Conservation (phyloP, 331 rosid genomes). For the Cydonia oblonga region DNA sequence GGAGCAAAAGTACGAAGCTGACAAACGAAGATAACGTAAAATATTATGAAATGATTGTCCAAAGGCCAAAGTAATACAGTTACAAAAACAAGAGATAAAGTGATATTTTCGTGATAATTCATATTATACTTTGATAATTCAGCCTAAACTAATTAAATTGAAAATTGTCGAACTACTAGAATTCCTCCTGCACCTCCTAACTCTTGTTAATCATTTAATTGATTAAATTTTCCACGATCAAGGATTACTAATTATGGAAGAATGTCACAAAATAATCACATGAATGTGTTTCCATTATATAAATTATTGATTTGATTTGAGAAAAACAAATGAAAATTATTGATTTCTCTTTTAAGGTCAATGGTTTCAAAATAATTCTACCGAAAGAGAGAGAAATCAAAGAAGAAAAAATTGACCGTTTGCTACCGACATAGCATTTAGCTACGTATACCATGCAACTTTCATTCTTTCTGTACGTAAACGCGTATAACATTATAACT, state of each 20-base stretch:
- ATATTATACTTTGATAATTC: too few relatives aligned
- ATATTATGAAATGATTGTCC: too few relatives aligned
- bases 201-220: neutral
- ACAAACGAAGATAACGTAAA: too few relatives aligned
- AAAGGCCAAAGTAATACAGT: too few relatives aligned
- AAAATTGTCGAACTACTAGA: neutral
- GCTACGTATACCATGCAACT: neutral
- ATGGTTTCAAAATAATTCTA: neutral
- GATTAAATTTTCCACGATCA: neutral
- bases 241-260: neutral
- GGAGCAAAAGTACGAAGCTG: too few relatives aligned
- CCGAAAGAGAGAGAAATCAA: neutral
- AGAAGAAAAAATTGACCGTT: neutral
- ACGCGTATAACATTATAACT: neutral
- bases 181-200: neutral
- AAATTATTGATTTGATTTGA: neutral
- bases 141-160: neutral
- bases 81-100: too few relatives aligned
- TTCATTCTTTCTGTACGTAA: neutral
- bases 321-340: too few relatives aligned
- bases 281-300: neutral
- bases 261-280: neutral
- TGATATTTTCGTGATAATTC: too few relatives aligned
- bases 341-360: neutral
- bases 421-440: constrained; percentile 33